These are phyloP conservation scores for Quercus bicolor DNA, from an alignment of 306 rosid genomes.

Conservation along the genomic window DNA sequence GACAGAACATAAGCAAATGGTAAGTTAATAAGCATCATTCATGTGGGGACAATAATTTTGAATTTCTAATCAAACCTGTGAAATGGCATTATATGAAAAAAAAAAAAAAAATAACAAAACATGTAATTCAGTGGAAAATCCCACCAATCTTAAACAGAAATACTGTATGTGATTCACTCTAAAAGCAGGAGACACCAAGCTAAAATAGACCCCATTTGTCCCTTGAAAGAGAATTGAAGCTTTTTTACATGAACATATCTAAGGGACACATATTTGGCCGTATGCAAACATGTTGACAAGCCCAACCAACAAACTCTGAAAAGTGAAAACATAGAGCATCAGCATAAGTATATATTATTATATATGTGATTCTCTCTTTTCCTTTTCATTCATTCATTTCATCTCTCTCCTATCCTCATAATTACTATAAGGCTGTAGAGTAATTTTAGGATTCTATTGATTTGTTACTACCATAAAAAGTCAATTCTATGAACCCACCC, in stretches of 20 bases:
- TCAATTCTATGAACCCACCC: no score
- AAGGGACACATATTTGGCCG: background rate
- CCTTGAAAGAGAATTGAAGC: no score
- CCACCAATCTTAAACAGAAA: background rate
- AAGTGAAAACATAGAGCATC: background rate
- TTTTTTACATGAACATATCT: background rate
- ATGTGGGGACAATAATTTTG: background rate
- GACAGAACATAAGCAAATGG: background rate
- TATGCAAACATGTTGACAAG: background rate
- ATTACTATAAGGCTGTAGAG: no score
- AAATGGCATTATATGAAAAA: background rate
- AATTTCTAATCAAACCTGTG: background rate
- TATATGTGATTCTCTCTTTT: background rate
- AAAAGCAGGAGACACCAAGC: background rate
- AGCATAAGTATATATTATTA: background rate
- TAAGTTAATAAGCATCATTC: background rate
- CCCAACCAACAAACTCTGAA: background rate
- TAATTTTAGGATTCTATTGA: no score
- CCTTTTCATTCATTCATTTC: background rate
- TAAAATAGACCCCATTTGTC: background rate
- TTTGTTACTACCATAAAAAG: no score
- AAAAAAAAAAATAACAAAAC: background rate
- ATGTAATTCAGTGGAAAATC: conserved; percentile 11
- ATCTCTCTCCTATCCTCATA: background rate
- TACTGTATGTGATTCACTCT: background rate